Base-by-base conservation (phyloP, 805 yeast species). In the Ogataea saltuana region DNA sequence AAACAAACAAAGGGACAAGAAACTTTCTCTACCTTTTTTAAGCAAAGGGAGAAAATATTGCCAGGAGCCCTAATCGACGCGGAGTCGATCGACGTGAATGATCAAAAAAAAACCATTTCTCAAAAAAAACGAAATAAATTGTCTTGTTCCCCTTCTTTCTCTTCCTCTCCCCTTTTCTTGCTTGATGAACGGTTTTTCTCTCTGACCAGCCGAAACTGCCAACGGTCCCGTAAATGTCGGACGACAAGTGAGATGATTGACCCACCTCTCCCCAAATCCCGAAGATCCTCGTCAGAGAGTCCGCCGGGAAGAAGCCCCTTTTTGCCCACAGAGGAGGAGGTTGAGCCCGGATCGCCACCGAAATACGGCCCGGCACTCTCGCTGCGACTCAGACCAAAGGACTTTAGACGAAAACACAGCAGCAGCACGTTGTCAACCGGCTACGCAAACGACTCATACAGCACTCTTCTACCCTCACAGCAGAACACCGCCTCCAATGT, bases 401-500 rank as follows among this genome's bases (percentile, higher is more conserved):
- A 42, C 31, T 33, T 38, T 43, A 9, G 49, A 33, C 22, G 43
- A 26, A 38, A 41, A 28, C 46, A 36, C 12, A 47, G 47, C 40
- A 48, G 33, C 30, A 41, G 45, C 33, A 41, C 38, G 6, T 39
- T 45, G 35, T 36, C 20, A 17, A 32, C 5, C 30, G 33, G 42
- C 17, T 49, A 53, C 36, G 37, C 28, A 9, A 56, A 58, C 32
- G 35, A 29, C 6, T 49, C 57, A 4, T 43, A 54, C 8, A 40
- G 47, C 16, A 45, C 58, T 2, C 35, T 54, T 4, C 23, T 53
- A 10, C 54, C 59, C 3, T 32, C 49, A 44, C 48, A 54, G 41
- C 49, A 57, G 49, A 45, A 56, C 46, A 45, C 59, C 5, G 55
- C 53, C 16, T 48, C 63, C 12, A 59, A 56, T 39, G 68, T 64